Conservation (phyloP, 1,284 basidiomycete genomes). For the Cystobasidium pallidum region DNA sequence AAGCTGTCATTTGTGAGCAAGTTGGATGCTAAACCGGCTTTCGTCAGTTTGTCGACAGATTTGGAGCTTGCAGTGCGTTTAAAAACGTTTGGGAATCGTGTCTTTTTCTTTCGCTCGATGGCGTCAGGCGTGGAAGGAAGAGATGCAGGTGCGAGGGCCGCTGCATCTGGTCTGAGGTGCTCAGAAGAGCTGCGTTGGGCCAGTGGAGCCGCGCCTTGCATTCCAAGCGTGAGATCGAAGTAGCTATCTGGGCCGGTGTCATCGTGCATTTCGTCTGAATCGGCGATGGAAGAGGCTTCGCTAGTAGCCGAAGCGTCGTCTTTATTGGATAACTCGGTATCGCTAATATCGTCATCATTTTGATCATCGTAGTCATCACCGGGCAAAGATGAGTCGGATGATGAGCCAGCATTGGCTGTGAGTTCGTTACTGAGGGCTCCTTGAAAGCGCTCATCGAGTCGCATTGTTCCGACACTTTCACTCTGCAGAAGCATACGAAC, state of each 20-base stretch:
- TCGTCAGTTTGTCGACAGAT: constrained; percentile 16
- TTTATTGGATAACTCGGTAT: neutral
- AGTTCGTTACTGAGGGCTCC: constrained; percentile 36
- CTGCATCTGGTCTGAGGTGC: constrained; percentile 14
- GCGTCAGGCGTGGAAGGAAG: constrained; percentile 24
- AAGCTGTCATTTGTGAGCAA: constrained; percentile 6
- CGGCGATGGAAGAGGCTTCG: constrained; percentile 32
- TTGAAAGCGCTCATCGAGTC: constrained; percentile 16
- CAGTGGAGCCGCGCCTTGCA: constrained; percentile 22
- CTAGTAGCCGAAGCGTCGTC: constrained; percentile 38
- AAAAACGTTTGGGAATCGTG: constrained; percentile 21
- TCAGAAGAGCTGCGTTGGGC: neutral
- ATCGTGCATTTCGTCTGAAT: constrained; percentile 11
- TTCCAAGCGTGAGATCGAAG: constrained; percentile 35
- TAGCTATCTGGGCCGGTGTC: constrained; percentile 11
- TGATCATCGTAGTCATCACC: constrained; percentile 10
- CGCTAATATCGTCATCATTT: constrained; percentile 18
- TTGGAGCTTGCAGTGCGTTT: constrained; percentile 34
- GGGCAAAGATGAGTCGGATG: constrained; percentile 30
- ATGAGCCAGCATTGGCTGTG: constrained; percentile 7
- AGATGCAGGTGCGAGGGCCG: neutral
- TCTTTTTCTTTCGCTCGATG: constrained; percentile 17
- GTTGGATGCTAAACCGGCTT: neutral
- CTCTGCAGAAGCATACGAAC: neutral
- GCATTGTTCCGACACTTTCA: constrained; percentile 45